Percentiles rank a stretch among this genome's conserved stretches.
These are phyloP conservation scores for Medicago lupulina DNA, from an alignment of 306 rosid genomes.

Conservation along the genomic window DNA sequence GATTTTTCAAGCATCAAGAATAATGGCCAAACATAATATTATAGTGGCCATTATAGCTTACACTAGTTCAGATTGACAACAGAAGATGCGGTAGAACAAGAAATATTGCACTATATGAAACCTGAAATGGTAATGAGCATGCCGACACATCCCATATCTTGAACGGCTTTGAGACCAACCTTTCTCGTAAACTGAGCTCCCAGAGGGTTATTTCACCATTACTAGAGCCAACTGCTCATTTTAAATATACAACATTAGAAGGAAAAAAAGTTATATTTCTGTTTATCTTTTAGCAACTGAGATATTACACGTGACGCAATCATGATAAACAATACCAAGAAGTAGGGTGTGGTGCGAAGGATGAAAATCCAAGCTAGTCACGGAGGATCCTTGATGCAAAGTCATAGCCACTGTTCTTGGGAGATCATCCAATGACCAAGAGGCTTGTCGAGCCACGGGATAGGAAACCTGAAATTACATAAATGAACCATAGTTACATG, in stretches of 20 bases:
- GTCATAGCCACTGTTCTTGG: constrained; percentile 78
- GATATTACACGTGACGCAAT: constrained; percentile 24
- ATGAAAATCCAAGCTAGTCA: constrained; percentile 93
- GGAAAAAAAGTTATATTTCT: not conserved
- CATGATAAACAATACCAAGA: constrained; percentile 62
- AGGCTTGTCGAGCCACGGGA: constrained; percentile 68
- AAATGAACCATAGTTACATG: constrained; percentile 33
- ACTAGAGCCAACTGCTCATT: constrained; percentile 72
- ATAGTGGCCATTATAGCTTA: constrained; percentile 27
- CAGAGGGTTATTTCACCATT: constrained; percentile 83
- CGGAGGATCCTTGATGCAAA: constrained; percentile 78
- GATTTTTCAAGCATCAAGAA: constrained; percentile 39
- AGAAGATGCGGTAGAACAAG: constrained; percentile 19
- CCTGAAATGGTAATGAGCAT: constrained; percentile 75
- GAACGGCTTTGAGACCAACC: constrained; percentile 78
- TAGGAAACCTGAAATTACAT: constrained; percentile 66
- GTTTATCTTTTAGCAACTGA: constrained; percentile 1
- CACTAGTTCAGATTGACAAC: constrained; percentile 33
- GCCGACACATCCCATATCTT: constrained; percentile 67
- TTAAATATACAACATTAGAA: constrained; percentile 40
- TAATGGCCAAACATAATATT: constrained; percentile 24
- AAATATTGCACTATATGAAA: constrained; percentile 43
- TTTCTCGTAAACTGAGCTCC: constrained; percentile 77
- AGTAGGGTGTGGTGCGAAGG: constrained; percentile 76
- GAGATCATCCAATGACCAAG: constrained; percentile 82